Base-by-base conservation (phyloP, 164 flowering plant genomes). In the Dillenia turbinata region DNA sequence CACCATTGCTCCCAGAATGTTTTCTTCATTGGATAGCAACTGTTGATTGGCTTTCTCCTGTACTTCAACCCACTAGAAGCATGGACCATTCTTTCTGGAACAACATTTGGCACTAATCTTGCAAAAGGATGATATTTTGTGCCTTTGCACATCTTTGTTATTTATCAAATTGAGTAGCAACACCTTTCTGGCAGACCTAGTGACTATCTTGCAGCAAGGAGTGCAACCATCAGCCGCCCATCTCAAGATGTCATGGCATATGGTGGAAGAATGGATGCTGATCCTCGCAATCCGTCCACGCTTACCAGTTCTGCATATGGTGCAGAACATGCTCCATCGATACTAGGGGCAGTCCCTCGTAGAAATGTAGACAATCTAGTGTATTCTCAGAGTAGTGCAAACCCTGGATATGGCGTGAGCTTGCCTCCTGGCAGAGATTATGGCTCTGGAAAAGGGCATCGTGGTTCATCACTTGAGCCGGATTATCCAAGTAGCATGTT, bases 361-460 rank as follows among this genome's bases (percentile, higher is more conserved):
- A 84, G 88, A 75, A 80, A 73, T 68, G 71, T 75, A 43, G 97
- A 92, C 47, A 92, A 85, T 65, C 81, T 84, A 60, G 49, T 81
- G 64, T 82, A 86, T 69, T 73, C 78, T 45, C 94, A 82, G 70
- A 79, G 83, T 56, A 75, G 94, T 69, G 71, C 90, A 50, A 80
- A 82, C 70, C 85, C 90, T 43, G 94, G 91, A 46, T 95, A 95
- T 76, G 99, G 97, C 62, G 96, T 95, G 50, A 87, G 97, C 73
- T 75, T 95, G 66, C 99, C 99, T 75, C 97, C 99, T 68, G 99
- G 99, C 43, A 85, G 99, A 68, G 96, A 95, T 69, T 95, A 95
- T 64, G 88, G 73, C 56, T 52, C 78, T 0, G 91, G 95, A 19
- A 95, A 95, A 73, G 96, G 89, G 59, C 80, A 88, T 64, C 92